These are phyloP conservation scores for Colletotrichum aenigma DNA, from an alignment of 2,329 filamentous ascomycete species.

Conservation along the genomic window DNA sequence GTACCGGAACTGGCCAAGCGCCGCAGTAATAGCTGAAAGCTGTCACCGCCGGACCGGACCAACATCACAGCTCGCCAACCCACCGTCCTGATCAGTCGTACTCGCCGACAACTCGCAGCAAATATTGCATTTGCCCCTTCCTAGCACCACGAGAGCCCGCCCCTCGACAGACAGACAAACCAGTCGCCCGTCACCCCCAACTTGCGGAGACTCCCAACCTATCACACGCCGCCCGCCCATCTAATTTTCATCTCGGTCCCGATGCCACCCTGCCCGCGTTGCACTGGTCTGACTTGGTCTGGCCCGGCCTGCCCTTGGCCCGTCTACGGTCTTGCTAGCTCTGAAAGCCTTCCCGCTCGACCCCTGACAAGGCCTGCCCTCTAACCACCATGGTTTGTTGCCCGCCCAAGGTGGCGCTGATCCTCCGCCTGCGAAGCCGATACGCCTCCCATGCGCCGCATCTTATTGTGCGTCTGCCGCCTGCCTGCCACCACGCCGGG, in stretches of 20 bases:
- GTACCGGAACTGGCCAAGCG: conserved; percentile 8
- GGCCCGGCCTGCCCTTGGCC: not conserved
- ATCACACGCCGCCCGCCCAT: not conserved
- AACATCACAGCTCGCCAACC: not conserved
- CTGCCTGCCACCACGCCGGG: not conserved
- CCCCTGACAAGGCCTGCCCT: conserved; percentile 15
- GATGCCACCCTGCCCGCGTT: not conserved
- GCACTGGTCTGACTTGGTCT: not conserved
- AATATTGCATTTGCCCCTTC: conserved; percentile 14
- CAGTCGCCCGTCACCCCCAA: not conserved
- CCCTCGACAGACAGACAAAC: not conserved
- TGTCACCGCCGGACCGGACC: not conserved
- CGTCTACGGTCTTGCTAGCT: not conserved
- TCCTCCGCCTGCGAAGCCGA: conserved; percentile 13
- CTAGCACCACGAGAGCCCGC: not conserved
- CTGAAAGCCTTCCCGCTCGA: conserved; percentile 15
- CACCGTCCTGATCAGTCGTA: conserved; percentile 11
- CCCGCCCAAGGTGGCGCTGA: conserved; percentile 12
- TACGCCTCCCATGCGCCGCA: conserved; percentile 21
- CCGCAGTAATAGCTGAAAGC: conserved; percentile 2
- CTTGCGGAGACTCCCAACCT: not conserved
- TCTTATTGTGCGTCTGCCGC: conserved; percentile 20
- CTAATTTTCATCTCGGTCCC: not conserved
- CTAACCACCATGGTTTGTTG: conserved; percentile 3
- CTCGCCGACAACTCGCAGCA: conserved; percentile 17